Conservation (phyloP, 495 filamentous ascomycete species). For the Daldinia childiae region DNA sequence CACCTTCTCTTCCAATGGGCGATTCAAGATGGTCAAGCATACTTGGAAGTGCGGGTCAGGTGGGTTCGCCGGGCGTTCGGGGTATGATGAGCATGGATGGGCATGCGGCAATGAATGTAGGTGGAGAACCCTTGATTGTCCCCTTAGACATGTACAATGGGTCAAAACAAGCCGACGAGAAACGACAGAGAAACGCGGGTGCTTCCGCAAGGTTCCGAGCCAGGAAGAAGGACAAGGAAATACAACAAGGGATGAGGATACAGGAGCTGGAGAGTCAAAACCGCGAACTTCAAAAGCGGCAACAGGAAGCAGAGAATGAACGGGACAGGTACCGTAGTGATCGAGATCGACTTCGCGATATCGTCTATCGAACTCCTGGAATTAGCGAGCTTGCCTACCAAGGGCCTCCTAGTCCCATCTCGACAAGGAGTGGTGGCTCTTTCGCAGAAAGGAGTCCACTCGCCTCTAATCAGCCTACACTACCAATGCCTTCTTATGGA, state of each 20-base stretch:
- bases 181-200: conserved; percentile 90
- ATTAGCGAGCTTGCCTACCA: conserved; percentile 59
- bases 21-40: conserved; percentile 50
- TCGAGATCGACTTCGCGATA: conserved; percentile 73
- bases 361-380: conserved; percentile 63
- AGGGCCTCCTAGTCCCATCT: conserved; percentile 58
- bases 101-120: conserved; percentile 54
- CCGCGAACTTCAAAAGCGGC: conserved; percentile 53
- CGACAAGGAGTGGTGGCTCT: conserved; percentile 46
- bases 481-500: conserved; percentile 39
- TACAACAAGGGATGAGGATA: conserved; percentile 70
- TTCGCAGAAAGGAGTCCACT: conserved; percentile 49
- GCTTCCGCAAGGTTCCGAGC: conserved; percentile 90
- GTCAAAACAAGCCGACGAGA: conserved; percentile 88
- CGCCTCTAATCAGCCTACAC: conserved; percentile 33
- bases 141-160: conserved; percentile 81
- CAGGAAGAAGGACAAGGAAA: conserved; percentile 88
- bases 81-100: conserved; percentile 52
- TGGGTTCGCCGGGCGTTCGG: conserved; percentile 43
- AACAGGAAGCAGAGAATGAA: conserved; percentile 61
- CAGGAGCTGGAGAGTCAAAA: conserved; percentile 69
- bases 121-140: conserved; percentile 64
- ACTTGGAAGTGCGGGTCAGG: conserved; percentile 32
- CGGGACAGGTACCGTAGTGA: conserved; percentile 61
- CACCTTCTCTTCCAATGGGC: conserved; percentile 33